A percentile compares a stretch with the other conserved stretches of the same genome.
Conservation (phyloP, 345 rosid genomes). For the Orychophragmus violaceus region DNA sequence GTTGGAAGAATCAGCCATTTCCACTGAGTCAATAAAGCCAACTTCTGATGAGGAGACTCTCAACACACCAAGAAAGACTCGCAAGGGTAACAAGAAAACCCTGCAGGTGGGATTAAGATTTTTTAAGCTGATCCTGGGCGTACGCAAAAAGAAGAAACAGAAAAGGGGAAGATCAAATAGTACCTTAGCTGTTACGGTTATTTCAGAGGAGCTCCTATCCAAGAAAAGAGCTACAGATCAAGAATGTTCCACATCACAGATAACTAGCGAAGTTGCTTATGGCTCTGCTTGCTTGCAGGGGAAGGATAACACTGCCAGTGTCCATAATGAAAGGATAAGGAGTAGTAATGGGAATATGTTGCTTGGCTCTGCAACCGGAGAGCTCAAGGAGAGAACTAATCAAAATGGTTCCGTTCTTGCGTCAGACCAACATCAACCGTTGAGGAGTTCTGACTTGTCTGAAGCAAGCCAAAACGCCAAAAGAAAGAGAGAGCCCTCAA, state of each 20-base stretch:
- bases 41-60: constrained; percentile 21
- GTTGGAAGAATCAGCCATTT: neutral
- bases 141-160: constrained; percentile 45
- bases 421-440: constrained; percentile 22
- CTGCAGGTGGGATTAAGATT: constrained; percentile 40
- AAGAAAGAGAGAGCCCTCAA: constrained; percentile 30
- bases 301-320: constrained; percentile 21
- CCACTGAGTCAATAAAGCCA: constrained; percentile 10
- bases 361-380: constrained; percentile 26
- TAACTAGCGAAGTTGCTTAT: constrained; percentile 2
- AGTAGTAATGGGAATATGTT: constrained; percentile 21
- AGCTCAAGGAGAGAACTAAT: constrained; percentile 32
- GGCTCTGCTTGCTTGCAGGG: constrained; percentile 21
- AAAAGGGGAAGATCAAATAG: constrained; percentile 40
- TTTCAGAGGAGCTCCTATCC: constrained; percentile 32
- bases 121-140: constrained; percentile 38
- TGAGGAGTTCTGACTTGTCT: constrained; percentile 6
- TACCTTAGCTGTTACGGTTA: constrained; percentile 12
- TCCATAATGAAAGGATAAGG: constrained; percentile 6
- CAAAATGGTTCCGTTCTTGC: constrained; percentile 47
- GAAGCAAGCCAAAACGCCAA: constrained; percentile 18
- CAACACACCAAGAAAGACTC: constrained; percentile 38
- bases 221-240: constrained; percentile 29
- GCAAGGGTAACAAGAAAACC: constrained; percentile 29
- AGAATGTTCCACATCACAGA: constrained; percentile 54